Percentiles rank a stretch among this genome's conserved stretches.
Evolutionary conservation across 2,329 filamentous ascomycete species (phyloP).

Genomic region (Cryphonectria parasitica): DNA sequence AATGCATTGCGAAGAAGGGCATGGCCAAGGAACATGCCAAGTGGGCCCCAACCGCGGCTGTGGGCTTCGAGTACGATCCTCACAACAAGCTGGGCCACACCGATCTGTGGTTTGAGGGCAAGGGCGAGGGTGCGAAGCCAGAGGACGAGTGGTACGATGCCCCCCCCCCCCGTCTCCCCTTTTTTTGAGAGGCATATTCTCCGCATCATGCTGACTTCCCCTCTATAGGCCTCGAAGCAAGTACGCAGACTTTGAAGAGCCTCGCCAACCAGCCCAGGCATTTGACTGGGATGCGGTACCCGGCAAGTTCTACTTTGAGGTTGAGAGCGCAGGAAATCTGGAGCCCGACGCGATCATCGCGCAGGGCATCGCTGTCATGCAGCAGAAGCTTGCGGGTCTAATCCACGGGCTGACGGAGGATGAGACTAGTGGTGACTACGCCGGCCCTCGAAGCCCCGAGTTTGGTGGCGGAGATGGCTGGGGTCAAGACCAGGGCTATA

Average conservation of each 20-base stretch:
- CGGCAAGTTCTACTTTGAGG: conserved; percentile 86
- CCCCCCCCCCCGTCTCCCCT: no score
- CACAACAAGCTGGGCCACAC: conserved; percentile 93
- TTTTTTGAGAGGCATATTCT: neutral
- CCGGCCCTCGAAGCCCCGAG: conserved; percentile 70
- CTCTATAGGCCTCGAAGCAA: conserved; percentile 74
- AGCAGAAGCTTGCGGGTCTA: conserved; percentile 85
- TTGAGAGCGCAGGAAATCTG: conserved; percentile 86
- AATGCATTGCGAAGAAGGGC: conserved; percentile 95
- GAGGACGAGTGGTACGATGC: conserved; percentile 77
- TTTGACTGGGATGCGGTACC: conserved; percentile 93
- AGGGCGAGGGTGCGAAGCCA: conserved; percentile 41
- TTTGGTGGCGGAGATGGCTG: conserved; percentile 62
- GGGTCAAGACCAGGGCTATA: conserved; percentile 65
- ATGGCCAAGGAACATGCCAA: conserved; percentile 99
- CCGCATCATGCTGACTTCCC: conserved; percentile 33
- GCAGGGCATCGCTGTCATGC: conserved; percentile 84
- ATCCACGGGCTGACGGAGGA: conserved; percentile 56
- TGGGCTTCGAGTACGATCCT: conserved; percentile 97
- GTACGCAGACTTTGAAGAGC: conserved; percentile 80
- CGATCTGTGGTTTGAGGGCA: conserved; percentile 86
- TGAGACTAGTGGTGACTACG: conserved; percentile 57
- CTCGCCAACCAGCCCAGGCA: conserved; percentile 77
- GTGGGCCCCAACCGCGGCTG: conserved; percentile 90
- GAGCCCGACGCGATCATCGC: conserved; percentile 89